A percentile compares a stretch with the other conserved stretches of the same genome.
Conservation (phyloP, 2,329 filamentous ascomycete species). For the Tolypocladium ovalisporum region DNA sequence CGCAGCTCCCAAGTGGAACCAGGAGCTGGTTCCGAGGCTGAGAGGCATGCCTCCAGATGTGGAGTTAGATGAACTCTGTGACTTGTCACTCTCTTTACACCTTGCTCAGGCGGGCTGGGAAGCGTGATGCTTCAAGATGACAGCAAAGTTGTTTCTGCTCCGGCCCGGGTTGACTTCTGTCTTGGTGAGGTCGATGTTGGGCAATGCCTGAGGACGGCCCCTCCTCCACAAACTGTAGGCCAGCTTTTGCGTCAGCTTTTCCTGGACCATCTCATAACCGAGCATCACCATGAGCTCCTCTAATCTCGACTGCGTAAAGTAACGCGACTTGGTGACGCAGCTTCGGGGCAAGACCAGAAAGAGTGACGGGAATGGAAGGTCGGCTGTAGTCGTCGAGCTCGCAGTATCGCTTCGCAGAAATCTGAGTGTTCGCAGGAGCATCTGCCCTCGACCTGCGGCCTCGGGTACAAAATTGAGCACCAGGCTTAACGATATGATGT, state of each 20-base stretch:
- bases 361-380: conserved; percentile 50
- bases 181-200: conserved; percentile 37
- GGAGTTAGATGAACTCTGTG: no score
- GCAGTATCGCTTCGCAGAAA: conserved; percentile 44
- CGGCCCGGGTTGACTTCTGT: conserved; percentile 64
- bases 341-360: conserved; percentile 86
- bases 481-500: conserved; percentile 83
- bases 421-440: conserved; percentile 65
- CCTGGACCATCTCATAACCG: conserved; percentile 55
- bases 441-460: conserved; percentile 62
- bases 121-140: conserved; percentile 43
- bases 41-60: neutral
- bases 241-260: conserved; percentile 72
- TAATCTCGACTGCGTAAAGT: conserved; percentile 64
- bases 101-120: neutral
- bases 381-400: conserved; percentile 8
- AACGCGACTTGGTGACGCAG: conserved; percentile 83
- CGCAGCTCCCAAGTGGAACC: no score
- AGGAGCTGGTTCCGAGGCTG: neutral
- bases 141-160: conserved; percentile 81
- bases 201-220: conserved; percentile 9
- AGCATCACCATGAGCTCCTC: conserved; percentile 63
- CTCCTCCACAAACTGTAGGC: conserved; percentile 81
- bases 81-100: no score
- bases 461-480: conserved; percentile 93